phyloP scores from a whole-genome alignment of 1,284 basidiomycete species.

The Hemileia vastatrix region DNA sequence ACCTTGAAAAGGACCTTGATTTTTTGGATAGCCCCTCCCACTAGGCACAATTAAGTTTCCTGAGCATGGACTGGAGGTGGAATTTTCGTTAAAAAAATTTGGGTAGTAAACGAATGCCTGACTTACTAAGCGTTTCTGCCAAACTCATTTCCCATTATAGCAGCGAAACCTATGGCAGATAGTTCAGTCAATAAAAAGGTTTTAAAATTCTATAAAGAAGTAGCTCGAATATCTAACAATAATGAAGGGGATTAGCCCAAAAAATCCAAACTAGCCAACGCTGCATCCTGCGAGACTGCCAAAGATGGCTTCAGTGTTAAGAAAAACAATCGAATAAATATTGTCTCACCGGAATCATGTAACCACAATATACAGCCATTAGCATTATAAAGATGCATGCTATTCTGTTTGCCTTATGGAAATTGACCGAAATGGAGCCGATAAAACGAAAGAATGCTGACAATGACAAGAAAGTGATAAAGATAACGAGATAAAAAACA shows the following conservation, averaged over 20 bases:
- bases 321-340: background rate
- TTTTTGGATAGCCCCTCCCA: slow-evolving; percentile 42
- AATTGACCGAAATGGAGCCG: slow-evolving; percentile 43
- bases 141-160: slow-evolving; percentile 1
- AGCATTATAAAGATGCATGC: background rate
- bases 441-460: slow-evolving; percentile 48
- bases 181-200: background rate
- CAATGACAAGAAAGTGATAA: background rate
- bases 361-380: slow-evolving; percentile 24
- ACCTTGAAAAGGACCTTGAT: slow-evolving; percentile 46
- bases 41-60: slow-evolving; percentile 44
- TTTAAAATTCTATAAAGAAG: background rate
- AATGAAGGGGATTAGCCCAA: too few species aligned
- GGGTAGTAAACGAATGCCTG: too few species aligned
- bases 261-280: too few species aligned
- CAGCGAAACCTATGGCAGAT: slow-evolving; percentile 11
- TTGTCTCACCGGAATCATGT: slow-evolving; percentile 23
- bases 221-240: too few species aligned
- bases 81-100: too few species aligned
- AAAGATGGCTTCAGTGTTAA: background rate
- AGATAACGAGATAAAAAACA: slow-evolving; percentile 28
- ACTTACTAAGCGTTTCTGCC: background rate
- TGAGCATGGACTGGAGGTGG: slow-evolving; percentile 25
- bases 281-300: too few species aligned
- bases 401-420: background rate